Conservation (phyloP, 345 rosid genomes). For the Lepidium sativum region DNA sequence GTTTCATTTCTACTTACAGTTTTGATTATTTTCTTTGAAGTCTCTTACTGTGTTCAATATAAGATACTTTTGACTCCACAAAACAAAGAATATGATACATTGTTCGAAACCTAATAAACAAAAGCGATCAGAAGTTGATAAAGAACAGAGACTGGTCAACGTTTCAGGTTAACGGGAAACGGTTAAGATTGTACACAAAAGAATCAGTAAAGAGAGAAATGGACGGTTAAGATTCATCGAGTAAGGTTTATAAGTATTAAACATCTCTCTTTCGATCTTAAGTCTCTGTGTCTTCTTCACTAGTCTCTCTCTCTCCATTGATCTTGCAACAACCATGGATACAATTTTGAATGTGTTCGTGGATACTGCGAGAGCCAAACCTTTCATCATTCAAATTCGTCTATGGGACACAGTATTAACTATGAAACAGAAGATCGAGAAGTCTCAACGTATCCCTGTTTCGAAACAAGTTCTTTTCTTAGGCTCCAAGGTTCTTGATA, state of each 20-base stretch:
- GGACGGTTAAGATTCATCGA: not conserved
- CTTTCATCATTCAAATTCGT: not conserved
- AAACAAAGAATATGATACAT: no score
- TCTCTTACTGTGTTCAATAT: no score
- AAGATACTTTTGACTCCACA: no score
- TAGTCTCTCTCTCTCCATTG: not conserved
- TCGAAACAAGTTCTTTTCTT: not conserved
- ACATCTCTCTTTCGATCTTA: not conserved
- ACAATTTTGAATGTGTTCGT: slow-evolving; percentile 22
- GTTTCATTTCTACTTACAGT: not conserved
- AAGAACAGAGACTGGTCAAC: no score
- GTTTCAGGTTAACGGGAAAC: no score
- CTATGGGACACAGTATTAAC: not conserved
- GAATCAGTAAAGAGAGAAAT: not conserved
- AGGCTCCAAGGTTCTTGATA: not conserved
- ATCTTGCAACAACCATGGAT: not conserved
- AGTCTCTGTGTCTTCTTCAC: not conserved
- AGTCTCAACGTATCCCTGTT: not conserved
- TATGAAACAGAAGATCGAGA: not conserved
- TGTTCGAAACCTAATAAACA: no score
- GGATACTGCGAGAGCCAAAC: slow-evolving; percentile 15
- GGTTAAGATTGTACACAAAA: no score
- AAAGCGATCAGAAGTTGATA: no score
- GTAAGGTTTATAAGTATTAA: not conserved
- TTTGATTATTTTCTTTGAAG: no score